A percentile compares a stretch with the other conserved stretches of the same genome.
These are phyloP conservation scores for Penicillium pancosmium DNA, from an alignment of 495 filamentous ascomycete genomes.

Conservation along the genomic window DNA sequence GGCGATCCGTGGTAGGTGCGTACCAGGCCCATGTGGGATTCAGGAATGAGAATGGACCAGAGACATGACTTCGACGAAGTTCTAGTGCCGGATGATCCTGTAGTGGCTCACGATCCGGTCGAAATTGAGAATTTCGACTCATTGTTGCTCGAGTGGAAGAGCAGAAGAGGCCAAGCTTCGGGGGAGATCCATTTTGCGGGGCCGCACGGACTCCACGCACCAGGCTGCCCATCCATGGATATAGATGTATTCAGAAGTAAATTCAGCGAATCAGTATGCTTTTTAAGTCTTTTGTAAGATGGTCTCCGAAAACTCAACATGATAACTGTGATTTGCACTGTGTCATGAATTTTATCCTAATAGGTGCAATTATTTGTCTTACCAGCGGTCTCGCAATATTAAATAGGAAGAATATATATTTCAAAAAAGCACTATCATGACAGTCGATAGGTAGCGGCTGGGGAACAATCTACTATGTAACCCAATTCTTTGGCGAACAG, in stretches of 20 bases:
- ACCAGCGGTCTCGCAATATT: too few species aligned
- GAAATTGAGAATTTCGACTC: constrained; percentile 25
- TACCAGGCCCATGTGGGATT: constrained; percentile 29
- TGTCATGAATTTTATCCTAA: too few species aligned
- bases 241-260: neutral
- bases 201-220: neutral
- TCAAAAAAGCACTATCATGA: too few species aligned
- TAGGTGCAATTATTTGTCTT: too few species aligned
- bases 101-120: constrained; percentile 20
- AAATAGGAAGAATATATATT: too few species aligned
- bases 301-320: too few species aligned
- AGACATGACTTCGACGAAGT: constrained; percentile 19
- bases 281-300: too few species aligned
- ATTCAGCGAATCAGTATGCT: neutral
- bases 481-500: too few species aligned
- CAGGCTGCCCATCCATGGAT: neutral
- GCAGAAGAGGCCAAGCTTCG: constrained; percentile 6
- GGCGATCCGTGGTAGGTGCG: neutral
- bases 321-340: too few species aligned
- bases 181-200: neutral
- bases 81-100: constrained; percentile 14
- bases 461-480: too few species aligned
- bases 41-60: constrained; percentile 25
- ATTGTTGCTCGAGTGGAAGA: constrained; percentile 10
- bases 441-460: too few species aligned